phyloP scores from a whole-genome alignment of 2,329 filamentous ascomycete species.

The Hymenoscyphus scutula region DNA sequence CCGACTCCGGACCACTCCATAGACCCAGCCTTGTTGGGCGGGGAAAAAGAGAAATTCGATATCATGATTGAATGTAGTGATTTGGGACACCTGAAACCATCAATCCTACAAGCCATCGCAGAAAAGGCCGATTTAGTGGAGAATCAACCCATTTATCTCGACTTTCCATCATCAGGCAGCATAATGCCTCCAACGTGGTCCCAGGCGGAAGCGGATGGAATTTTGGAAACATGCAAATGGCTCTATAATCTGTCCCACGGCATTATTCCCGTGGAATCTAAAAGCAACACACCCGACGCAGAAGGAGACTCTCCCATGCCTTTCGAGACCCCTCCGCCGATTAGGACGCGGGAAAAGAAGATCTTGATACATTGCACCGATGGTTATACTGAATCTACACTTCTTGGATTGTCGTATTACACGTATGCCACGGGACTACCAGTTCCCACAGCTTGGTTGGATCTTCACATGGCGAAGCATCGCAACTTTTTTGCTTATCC shows the following conservation, averaged over 20 bases:
- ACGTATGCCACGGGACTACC: constrained; percentile 85
- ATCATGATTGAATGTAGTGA: constrained; percentile 88
- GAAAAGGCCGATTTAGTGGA: constrained; percentile 45
- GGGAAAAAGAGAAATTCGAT: constrained; percentile 66
- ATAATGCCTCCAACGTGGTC: constrained; percentile 83
- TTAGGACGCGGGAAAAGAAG: constrained; percentile 47
- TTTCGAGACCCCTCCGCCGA: constrained; percentile 16
- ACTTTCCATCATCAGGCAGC: constrained; percentile 94
- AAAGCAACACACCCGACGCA: constrained; percentile 34
- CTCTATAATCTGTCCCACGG: constrained; percentile 81
- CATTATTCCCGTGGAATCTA: constrained; percentile 37
- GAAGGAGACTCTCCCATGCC: constrained; percentile 58
- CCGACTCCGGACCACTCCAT: constrained; percentile 71
- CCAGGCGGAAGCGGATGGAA: constrained; percentile 76
- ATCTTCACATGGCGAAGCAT: constrained; percentile 73
- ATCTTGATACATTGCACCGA: constrained; percentile 92
- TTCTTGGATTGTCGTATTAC: constrained; percentile 86
- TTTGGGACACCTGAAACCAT: constrained; percentile 70
- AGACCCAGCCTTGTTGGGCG: constrained; percentile 36
- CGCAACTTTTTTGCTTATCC: constrained; percentile 97
- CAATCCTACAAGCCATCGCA: constrained; percentile 61
- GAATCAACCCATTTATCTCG: constrained; percentile 48
- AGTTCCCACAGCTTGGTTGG: constrained; percentile 82
- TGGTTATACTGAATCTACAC: constrained; percentile 91
- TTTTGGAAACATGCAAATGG: constrained; percentile 86